Conservation (phyloP, 163 green algal genomes). For the Chlorella variabilis region DNA sequence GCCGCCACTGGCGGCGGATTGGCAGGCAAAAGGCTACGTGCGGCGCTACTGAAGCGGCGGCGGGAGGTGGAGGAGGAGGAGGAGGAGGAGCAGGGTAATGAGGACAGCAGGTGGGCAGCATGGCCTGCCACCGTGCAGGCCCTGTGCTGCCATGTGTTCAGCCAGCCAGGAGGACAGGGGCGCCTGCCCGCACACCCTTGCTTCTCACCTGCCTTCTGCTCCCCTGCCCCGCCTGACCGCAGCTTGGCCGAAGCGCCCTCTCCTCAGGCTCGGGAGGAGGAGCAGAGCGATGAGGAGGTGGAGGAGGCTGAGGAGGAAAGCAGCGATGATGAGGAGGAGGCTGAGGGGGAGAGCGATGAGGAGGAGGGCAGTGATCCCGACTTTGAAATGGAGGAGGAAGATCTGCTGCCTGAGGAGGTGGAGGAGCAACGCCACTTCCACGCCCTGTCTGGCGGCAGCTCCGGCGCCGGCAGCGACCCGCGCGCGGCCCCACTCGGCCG, state of each 20-base stretch:
- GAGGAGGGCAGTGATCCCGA: conserved; percentile 2
- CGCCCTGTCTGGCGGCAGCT: too few relatives aligned
- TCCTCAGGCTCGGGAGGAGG: too few relatives aligned
- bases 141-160: too few relatives aligned
- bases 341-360: neutral
- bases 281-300: neutral
- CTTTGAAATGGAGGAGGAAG: neutral
- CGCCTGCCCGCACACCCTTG: too few relatives aligned
- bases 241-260: too few relatives aligned
- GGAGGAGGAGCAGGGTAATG: neutral
- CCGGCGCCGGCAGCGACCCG: too few relatives aligned
- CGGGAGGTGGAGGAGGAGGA: neutral
- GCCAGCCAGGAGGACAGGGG: too few relatives aligned
- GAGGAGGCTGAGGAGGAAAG: neutral
- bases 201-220: too few relatives aligned
- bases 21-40: neutral
- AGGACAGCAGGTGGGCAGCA: too few relatives aligned
- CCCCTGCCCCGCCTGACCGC: too few relatives aligned
- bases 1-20: neutral
- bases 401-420: conserved; percentile 1
- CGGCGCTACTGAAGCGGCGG: neutral
- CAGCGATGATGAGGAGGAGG: neutral
- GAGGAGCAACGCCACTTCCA: conserved; percentile 16
- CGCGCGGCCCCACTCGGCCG: too few relatives aligned
- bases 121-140: too few relatives aligned